Conservation (phyloP, 1,284 basidiomycete genomes). For the Sphaerobolus stellatus region DNA sequence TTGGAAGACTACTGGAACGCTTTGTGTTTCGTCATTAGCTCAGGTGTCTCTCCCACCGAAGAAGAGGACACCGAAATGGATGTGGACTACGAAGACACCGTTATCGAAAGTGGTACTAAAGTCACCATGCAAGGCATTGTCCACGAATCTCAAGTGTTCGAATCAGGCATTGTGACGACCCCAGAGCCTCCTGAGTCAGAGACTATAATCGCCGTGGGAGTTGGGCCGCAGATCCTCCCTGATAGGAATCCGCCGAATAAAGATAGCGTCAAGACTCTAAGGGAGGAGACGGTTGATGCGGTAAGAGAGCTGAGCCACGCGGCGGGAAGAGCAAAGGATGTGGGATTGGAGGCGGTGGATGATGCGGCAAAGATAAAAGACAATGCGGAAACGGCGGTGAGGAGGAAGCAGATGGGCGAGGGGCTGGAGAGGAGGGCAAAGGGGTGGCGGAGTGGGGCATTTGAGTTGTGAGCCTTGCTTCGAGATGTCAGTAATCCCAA, state of each 20-base stretch:
- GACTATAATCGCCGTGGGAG: conserved; percentile 41
- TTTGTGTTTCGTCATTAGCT: conserved; percentile 14
- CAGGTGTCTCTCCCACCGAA: conserved; percentile 5
- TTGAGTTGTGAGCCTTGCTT: too few relatives aligned
- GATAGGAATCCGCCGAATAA: conserved; percentile 37
- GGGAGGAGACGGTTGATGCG: conserved; percentile 23
- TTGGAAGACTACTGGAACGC: conserved; percentile 35
- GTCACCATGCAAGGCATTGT: conserved; percentile 40
- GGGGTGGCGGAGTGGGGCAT: conserved; percentile 32
- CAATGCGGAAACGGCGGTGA: conserved; percentile 24
- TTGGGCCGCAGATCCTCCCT: conserved; percentile 47
- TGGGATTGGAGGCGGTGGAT: conserved; percentile 14
- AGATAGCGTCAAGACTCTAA: conserved; percentile 25
- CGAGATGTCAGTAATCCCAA: too few relatives aligned
- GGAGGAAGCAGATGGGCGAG: conserved; percentile 23
- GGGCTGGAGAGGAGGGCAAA: conserved; percentile 14
- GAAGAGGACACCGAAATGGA: conserved; percentile 14
- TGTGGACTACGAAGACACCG: conserved; percentile 16
- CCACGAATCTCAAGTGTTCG: conserved; percentile 32
- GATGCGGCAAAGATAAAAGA: conserved; percentile 25
- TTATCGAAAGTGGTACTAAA: conserved; percentile 25
- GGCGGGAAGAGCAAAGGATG: conserved; percentile 2
- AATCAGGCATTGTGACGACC: conserved; percentile 12
- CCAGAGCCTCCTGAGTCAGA: conserved; percentile 24
- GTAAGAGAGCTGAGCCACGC: conserved; percentile 16